Base-by-base conservation (phyloP, 2,329 filamentous ascomycete species). In the Xylaria sp. region DNA sequence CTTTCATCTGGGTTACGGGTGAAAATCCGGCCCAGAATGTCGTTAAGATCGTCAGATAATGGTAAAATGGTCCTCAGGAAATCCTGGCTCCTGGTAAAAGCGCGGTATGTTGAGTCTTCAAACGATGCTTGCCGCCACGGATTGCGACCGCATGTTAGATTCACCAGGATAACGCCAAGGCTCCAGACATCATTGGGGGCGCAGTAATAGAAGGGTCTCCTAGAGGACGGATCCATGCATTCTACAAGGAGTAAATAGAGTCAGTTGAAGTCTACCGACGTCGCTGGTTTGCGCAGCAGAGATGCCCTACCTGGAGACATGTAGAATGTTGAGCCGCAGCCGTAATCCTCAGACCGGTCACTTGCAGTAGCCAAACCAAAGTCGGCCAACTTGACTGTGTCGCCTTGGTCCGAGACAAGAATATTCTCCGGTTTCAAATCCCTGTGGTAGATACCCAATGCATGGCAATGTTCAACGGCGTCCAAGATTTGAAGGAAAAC, bases 371-470 rank as follows among this genome's bases (percentile, higher is more conserved):
- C 95, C 58, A 99, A 87, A 75, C 95, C 95, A 84, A 99, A 99
- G 79, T 99, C 95, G 69, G 94, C 95, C 69, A 99, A 86, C 82
- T 98, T 97, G 74, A 97, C 92, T 37, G 92, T 95, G 79, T 90
- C 87, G 69, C 94, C 94, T 67, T 89, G 84, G 80, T 97, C 90
- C 72, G 91, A 91, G 60, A 99, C 94, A 74, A 99, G 82, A 69
- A 99, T 92, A 79, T 99, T 99, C 83, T 99, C 95, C 63, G 95
- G 95, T 84, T 99, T 99, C 66, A 99, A 84, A 78, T 99, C 95
- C 79, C 95, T 86, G 79, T 99, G 95, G 83, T 96, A 99, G 76
- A 99, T 96, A 73, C 94, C 93, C 73, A 93, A 82, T 70, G 87
- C 88, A 79, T 99, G 95, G 85, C 95, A 98, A 80, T 94, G 92